These are phyloP conservation scores for Gaultheria prostrata DNA, from an alignment of 148 eudicot genomes.

Conservation along the genomic window DNA sequence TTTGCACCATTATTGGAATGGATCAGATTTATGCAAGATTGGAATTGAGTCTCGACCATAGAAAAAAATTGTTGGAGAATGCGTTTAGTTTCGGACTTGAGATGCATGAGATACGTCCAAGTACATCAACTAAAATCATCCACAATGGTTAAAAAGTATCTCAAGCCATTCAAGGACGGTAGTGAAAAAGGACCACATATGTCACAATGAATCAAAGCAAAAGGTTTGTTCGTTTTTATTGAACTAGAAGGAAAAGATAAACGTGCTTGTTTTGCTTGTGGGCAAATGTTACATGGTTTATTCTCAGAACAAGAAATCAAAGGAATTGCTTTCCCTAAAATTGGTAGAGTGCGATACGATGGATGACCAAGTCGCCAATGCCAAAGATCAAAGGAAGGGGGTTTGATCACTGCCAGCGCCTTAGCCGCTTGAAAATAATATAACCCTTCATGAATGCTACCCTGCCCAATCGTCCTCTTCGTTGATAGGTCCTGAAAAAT, in stretches of 20 bases:
- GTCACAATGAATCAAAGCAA: neutral
- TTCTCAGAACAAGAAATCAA: neutral
- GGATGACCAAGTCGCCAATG: neutral
- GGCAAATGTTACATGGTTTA: neutral
- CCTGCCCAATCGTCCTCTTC: neutral
- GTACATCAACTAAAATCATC: neutral
- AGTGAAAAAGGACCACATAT: neutral
- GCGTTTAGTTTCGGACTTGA: neutral
- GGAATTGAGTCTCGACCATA: neutral
- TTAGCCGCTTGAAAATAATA: neutral
- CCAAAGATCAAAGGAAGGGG: neutral
- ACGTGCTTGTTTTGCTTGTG: neutral
- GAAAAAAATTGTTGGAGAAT: neutral
- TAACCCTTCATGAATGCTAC: neutral
- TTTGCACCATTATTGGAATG: neutral
- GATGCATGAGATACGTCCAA: neutral
- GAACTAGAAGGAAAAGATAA: neutral
- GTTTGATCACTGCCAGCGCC: neutral
- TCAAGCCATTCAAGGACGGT: neutral
- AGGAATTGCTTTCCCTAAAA: neutral
- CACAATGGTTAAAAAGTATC: neutral
- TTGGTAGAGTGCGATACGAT: neutral
- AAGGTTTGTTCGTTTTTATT: neutral
- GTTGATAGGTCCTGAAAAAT: neutral
- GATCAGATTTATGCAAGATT: neutral